phyloP scores from a whole-genome alignment of 1,139 yeast genomes.

The Kodamaea alishanica region DNA sequence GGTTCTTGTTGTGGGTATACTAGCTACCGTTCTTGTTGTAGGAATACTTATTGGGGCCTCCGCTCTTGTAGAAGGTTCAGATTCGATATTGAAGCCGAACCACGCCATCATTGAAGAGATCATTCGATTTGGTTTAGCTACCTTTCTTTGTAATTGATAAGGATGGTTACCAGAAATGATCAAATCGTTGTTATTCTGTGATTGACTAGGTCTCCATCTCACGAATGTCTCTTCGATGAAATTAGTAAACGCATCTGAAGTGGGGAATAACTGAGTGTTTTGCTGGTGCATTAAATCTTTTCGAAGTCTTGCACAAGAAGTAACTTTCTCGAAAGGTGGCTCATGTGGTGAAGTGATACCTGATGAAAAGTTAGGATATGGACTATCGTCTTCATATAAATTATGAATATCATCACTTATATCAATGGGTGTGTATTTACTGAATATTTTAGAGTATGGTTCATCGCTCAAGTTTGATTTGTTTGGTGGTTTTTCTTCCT shows the following conservation, averaged over 20 bases:
- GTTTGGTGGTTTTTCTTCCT: too few species aligned
- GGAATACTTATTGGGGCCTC: background rate
- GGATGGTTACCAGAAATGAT: slow-evolving; percentile 41
- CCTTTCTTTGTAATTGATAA: slow-evolving; percentile 19
- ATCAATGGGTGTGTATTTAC: too few species aligned
- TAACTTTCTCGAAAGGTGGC: slow-evolving; percentile 6
- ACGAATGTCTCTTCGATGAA: slow-evolving; percentile 50
- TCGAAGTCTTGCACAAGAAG: slow-evolving; percentile 1
- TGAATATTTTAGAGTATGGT: too few species aligned
- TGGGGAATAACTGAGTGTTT: slow-evolving; percentile 21
- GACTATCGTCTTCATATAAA: slow-evolving; percentile 7
- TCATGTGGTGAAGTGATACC: slow-evolving; percentile 11
- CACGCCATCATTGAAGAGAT: background rate
- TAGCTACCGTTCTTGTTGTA: background rate
- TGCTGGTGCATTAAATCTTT: slow-evolving; percentile 6
- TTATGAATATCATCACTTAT: too few species aligned
- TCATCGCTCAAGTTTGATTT: too few species aligned
- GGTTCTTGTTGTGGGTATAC: background rate
- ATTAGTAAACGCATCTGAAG: slow-evolving; percentile 16
- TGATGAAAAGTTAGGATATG: slow-evolving; percentile 7
- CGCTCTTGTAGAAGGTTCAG: too few species aligned
- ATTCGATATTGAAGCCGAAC: background rate
- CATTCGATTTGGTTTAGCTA: background rate
- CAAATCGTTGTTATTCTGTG: slow-evolving; percentile 37
- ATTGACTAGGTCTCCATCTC: slow-evolving; percentile 50